Base-by-base conservation (phyloP, 352 stramenopile species). In the Globisporangium rhizosaccharum region DNA sequence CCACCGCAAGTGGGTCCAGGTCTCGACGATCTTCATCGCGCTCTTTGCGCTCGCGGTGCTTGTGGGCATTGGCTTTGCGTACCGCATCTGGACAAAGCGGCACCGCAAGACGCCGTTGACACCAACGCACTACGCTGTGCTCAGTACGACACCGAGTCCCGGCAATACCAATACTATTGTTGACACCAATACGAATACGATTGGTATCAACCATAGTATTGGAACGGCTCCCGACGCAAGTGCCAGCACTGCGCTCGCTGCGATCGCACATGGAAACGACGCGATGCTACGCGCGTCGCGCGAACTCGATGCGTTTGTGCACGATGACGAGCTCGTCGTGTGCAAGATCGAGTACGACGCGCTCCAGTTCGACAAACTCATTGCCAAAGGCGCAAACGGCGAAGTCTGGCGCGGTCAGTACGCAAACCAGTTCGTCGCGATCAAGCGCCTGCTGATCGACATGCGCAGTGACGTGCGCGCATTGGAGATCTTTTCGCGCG, bases 351-450 rank as follows among this genome's bases (percentile, higher is more conserved):
- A 64, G 3, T 86, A 77, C 53, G 54, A 70, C 7, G 56, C 47
- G 17, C 62, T 88, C 30, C 57, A 41, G 9, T 83, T 87, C 41
- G 61, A 68, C 26, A 70, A 69, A 41, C 33, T 85, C 0, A 65
- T 90, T 0, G 72, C 75, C 0, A 63, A 68, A 23, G 78, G 78
- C 1, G 76, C 75, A 9, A 82, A 73, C 46, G 81, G 81, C 12
- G 78, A 90, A 63, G 81, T 90, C 11, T 88, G 78, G 81, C 64
- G 59, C 4, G 78, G 71, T 8, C 62, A 68, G n/a, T 80, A 68
- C 49, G 58, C 65, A 6, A 68, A 59, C 0, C 66, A 79, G 23
- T 49, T 68, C 14, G 75, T 90, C 8, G 78, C 81, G 11, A 81
- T 88, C 59, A 90, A 90, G 67, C 70, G 65, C 9, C 47, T 88